Percentiles rank a stretch among this genome's conserved stretches.
These are phyloP conservation scores for Diaporthe velutina DNA, from an alignment of 2,329 filamentous ascomycete genomes.

Conservation along the genomic window DNA sequence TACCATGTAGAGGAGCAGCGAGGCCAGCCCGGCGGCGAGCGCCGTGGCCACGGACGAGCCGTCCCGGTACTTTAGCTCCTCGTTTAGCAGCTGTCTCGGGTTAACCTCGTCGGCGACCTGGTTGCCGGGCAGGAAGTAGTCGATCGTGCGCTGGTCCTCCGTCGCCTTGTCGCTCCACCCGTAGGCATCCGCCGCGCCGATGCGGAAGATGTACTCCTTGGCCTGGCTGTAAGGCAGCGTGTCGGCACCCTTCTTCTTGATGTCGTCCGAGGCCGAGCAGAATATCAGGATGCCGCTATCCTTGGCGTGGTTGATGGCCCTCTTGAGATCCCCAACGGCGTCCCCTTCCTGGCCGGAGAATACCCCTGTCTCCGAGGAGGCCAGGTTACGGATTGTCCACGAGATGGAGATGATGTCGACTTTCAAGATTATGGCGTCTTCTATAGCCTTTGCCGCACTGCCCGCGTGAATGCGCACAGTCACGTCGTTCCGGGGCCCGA, in stretches of 20 bases:
- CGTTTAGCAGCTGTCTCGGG: background rate
- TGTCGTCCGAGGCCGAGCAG: conserved; percentile 19
- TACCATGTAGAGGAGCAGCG: conserved; percentile 4
- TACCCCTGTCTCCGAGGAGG: background rate
- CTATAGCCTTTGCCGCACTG: conserved; percentile 13
- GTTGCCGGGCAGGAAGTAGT: conserved; percentile 13
- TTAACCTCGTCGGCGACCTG: conserved; percentile 21
- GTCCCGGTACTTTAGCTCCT: conserved; percentile 15
- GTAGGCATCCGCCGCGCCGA: conserved; percentile 18
- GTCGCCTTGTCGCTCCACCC: conserved; percentile 16
- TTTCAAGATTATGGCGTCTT: conserved; percentile 3
- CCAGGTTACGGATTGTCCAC: conserved; percentile 16
- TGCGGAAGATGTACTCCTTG: background rate
- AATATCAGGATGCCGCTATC: background rate
- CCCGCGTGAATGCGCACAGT: background rate
- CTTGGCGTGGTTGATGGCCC: background rate
- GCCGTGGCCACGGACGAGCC: conserved; percentile 25
- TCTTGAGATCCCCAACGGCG: background rate
- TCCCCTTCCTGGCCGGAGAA: background rate
- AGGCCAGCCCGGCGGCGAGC: conserved; percentile 13
- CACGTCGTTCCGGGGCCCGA: background rate
- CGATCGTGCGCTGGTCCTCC: conserved; percentile 14
- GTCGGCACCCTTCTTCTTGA: conserved; percentile 16
- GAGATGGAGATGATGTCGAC: conserved; percentile 30
- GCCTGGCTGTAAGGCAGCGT: conserved; percentile 13